Evolutionary conservation across 176 grass and related monocot species (phyloP).

Genomic region (Pontederia crassipes): DNA sequence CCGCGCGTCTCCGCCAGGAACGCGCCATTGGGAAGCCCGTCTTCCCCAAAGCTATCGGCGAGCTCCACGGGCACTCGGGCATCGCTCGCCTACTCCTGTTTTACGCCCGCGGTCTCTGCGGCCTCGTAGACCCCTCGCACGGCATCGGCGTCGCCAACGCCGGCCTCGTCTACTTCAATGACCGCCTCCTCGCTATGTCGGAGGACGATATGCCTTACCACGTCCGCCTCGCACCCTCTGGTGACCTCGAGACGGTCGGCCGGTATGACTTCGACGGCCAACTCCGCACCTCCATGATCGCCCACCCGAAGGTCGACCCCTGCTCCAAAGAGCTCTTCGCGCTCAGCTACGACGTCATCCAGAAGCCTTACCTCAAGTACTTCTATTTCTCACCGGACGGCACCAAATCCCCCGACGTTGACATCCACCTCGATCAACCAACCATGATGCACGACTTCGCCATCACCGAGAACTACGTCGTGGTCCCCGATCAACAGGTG

Average conservation of each 20-base stretch:
- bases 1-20: constrained; percentile 50
- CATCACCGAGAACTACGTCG: constrained; percentile 49
- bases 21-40: constrained; percentile 24
- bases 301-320: constrained; percentile 77
- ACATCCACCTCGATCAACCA: constrained; percentile 45
- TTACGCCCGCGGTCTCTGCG: constrained; percentile 29
- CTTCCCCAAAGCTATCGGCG: constrained; percentile 89
- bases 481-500: constrained; percentile 75
- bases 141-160: constrained; percentile 77
- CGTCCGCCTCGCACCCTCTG: constrained; percentile 45
- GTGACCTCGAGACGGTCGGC: constrained; percentile 56
- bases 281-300: constrained; percentile 58
- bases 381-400: constrained; percentile 58
- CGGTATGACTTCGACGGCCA: constrained; percentile 53
- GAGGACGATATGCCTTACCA: constrained; percentile 90
- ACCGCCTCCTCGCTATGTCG: constrained; percentile 83
- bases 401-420: constrained; percentile 46
- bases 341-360: constrained; percentile 62
- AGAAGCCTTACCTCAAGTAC: constrained; percentile 63
- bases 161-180: constrained; percentile 48
- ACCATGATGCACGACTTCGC: constrained; percentile 92
- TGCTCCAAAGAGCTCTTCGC: constrained; percentile 64
- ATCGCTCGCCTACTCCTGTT: constrained; percentile 47
- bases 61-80: constrained; percentile 80
- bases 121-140: constrained; percentile 46